Evolutionary conservation across 352 stramenopile genomes (phyloP), one percentile per base, ranked within the genome.

Genomic region (Globisporangium cederbergense): DNA sequence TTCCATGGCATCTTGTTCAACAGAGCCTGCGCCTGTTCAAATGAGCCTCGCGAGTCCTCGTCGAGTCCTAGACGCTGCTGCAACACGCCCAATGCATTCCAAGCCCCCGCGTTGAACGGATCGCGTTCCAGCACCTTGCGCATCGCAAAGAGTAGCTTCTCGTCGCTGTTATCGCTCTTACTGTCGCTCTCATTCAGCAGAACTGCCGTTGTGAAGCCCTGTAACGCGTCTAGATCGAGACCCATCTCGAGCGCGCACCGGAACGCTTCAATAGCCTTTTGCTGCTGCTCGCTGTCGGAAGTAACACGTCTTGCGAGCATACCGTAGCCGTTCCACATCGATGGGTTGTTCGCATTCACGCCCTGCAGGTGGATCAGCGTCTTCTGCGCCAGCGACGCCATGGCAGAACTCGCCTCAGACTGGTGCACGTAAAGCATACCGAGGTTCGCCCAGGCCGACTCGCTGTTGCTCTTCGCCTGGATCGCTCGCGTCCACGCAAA

Each of bases 241-340:
- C 80, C 79, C 36, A 85, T 79, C 52, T 94, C 75, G 9, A 96
- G 68, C 28, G 86, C 86, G 63, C 88, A 96, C 50, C 78, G 73
- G 66, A 93, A 96, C 9, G 84, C 79, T 60, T 91, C 85, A 13
- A 85, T 74, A 11, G 81, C 63, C 67, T 90, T 88, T 30, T 65
- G 68, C 32, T 75, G 67, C 60, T 89, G 75, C 28, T 64, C 50
- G 20, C 14, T 42, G 52, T 57, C 36, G 13, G 60, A 85, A 8
- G 42, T 25, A 56, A 89, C 75, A 4, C 70, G 71, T 30, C 78
- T 75, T 69, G 81, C 80, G 16, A 96, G 63, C 73, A 96, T 85
- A 2, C 79, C 84, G 70, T 96, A 93, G 13, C 86, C 88, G 58
- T 89, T 91, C 88, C 88, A 96, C 86, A 96, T 95, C 13, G 80